Evolutionary conservation across 2,329 filamentous ascomycete genomes (phyloP), one percentile per base, ranked within the genome.

Genomic region (Xylaria polymorpha): DNA sequence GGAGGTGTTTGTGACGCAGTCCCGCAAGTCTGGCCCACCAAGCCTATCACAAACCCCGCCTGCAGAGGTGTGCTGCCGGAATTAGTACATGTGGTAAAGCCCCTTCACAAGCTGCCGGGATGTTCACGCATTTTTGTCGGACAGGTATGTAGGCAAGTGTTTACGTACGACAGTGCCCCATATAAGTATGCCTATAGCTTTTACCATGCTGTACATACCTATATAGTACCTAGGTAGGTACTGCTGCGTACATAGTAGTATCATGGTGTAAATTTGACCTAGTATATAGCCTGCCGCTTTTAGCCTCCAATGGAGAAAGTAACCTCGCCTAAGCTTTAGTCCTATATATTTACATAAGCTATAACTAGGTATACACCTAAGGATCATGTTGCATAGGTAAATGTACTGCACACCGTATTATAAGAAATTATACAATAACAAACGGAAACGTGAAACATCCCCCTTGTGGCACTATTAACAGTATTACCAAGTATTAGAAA

Each of bases 61-160:
- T 35, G 37, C 29, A 18, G 41, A 56, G 55, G 29, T 44, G 56
- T 68, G 46, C 56, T 64, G 20, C 66, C 48, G 32, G 44, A 65
- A 61, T 56, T 50, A 68, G 68, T 53, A 57, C 37, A 68, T 64
- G 68, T 68, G 65, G 65, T 68, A 70, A 20, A 67, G 35, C 29
- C 44, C 43, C 59, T 32, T 37, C 46, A 44, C 58, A 53, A 14
- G 37, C 18, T 41, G 46, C 67, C 37, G 22, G 68, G 56, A 57
- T 62, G 41, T 32, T 39, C 43, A 39, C 50, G 63, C 46, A 51
- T 32, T 12, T 7, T 39, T 20, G n/a, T 20, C 37, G 41, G 35
- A 22, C 53, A 29, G 25, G 25, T 29, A 29, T 29, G 25, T 29
- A 29, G 25, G 25, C 25, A 29, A 29, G 25, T 57, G 15, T 5